These are phyloP conservation scores for Rhodotorula sp. DNA, from an alignment of 1,284 basidiomycete genomes.

Conservation along the genomic window DNA sequence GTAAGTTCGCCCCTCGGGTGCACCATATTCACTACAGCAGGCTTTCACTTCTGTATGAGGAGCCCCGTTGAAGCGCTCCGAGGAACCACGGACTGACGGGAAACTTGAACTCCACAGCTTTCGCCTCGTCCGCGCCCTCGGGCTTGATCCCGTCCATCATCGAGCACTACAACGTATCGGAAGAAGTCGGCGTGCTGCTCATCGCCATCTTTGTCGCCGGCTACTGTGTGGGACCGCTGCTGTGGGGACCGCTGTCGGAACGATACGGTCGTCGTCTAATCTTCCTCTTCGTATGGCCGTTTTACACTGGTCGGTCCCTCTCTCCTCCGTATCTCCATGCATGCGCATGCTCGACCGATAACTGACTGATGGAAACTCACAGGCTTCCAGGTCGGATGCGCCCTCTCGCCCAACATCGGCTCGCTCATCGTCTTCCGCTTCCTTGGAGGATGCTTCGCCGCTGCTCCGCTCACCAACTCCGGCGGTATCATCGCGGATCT, in stretches of 20 bases:
- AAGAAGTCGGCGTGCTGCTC: slow-evolving; percentile 56
- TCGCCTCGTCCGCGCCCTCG: slow-evolving; percentile 62
- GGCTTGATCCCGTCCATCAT: slow-evolving; percentile 56
- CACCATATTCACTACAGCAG: neutral
- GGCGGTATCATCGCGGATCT: slow-evolving; percentile 50
- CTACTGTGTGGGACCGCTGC: slow-evolving; percentile 45
- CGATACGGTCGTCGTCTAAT: slow-evolving; percentile 60
- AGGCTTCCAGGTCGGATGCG: slow-evolving; percentile 6
- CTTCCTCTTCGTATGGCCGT: slow-evolving; percentile 65
- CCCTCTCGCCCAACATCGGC: slow-evolving; percentile 57
- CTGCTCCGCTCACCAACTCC: slow-evolving; percentile 47
- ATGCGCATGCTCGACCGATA: neutral
- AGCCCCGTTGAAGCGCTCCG: neutral
- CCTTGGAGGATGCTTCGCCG: slow-evolving; percentile 62
- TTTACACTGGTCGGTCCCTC: slow-evolving; percentile 63
- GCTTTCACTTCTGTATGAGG: neutral
- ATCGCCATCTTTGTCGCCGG: slow-evolving; percentile 52
- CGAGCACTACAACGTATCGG: slow-evolving; percentile 58
- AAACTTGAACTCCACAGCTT: slow-evolving; percentile 48
- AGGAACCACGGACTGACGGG: neutral
- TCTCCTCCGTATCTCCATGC: slow-evolving; percentile 52
- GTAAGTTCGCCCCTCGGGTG: slow-evolving; percentile 29
- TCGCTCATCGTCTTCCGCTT: slow-evolving; percentile 67
- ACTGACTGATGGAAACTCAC: neutral
- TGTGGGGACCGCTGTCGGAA: slow-evolving; percentile 55